Evolutionary conservation across 345 rosid species (phyloP), one percentile per base, ranked within the genome.

Genomic region (Gossypium longicalyx): DNA sequence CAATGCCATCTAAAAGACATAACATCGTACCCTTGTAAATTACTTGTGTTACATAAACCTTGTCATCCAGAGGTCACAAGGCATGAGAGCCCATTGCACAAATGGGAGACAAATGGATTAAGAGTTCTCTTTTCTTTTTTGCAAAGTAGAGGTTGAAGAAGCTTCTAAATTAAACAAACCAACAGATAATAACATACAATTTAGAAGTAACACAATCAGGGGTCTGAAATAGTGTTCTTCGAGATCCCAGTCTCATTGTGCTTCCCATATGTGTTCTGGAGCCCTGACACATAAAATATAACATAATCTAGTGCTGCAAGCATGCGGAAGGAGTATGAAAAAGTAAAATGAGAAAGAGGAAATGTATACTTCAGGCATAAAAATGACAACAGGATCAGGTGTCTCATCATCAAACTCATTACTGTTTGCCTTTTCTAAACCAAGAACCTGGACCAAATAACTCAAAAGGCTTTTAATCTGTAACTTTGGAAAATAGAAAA

Each of bases 211-310:
- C 75, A 79, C 96, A 89, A 84, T 92, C 89, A 74, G 77, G 84
- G 64, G 81, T 87, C 82, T 88, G 84, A 74, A 94, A 84, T 51
- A 85, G 83, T 17, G 98, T 94, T 80, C 83, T 88, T 75, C 98
- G 93, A 60, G 96, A 89, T 80, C 98, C 98, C 67, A 92, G 83
- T 77, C 98, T 89, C 98, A 94, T 92, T 67, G 98, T 94, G 77
- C 97, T 94, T 82, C 98, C 98, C 98, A 91, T 91, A 79, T 94
- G 98, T 1, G 98, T 94, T 86, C 88, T 89, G 77, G 98, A 94
- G 76, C 98, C 98, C 98, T 94, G 80, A 45, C 77, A 75, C 59
- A 67, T 41, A 59, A 67, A 74, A 11, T 15, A 64, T 60, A 77
- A 72, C 56, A 76, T 38, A 11, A 64, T 63, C 17, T 43, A 75